Evolutionary conservation across 2,329 filamentous ascomycete genomes (phyloP), one percentile per base, ranked within the genome.

Genomic region (Trichoderma arundinaceum): DNA sequence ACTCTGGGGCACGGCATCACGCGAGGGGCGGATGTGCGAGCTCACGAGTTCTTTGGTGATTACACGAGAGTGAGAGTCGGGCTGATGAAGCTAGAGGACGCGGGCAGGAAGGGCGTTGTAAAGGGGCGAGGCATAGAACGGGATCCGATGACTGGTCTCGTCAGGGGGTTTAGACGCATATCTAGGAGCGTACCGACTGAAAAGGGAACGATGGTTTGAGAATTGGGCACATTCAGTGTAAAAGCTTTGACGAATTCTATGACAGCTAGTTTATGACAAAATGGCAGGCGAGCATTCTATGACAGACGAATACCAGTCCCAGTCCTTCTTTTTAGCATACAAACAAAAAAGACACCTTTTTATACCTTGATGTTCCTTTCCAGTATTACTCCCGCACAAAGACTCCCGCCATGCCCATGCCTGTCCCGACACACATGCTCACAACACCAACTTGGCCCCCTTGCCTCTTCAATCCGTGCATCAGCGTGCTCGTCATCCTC

Each of bases 341-440:
- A 44, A 28, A 28, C 2, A 28, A 28, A 28, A 28, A 28, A 28
- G 22, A 28, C 4, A 28, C 2, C 22, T 28, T 28, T 28, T 28
- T 28, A 28, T 28, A 3, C 22, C 22, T 28, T n/a, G n/a, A n/a
- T 32, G 13, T 17, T 1, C 13, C 39, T 13, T 15, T 10, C 12
- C 71, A 28, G 22, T 28, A 28, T 28, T 82, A 89, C 77, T 90
- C 88, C 70, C 85, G 79, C 58, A 89, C 86, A 77, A 90, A 88
- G 77, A 90, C 75, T 32, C 85, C 86, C 2, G 88, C 88, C 86
- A 91, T 90, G 15, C 89, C 89, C 88, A 92, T 92, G n/a, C 90
- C 90, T 0, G 90, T 92, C 15, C 90, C 90, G 66, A 93, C 87
- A 77, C 94, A 97, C 92, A 97, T 96, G 73, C 90, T 95, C 64